Conservation (phyloP, 345 rosid species). For the Acer saccharum region DNA sequence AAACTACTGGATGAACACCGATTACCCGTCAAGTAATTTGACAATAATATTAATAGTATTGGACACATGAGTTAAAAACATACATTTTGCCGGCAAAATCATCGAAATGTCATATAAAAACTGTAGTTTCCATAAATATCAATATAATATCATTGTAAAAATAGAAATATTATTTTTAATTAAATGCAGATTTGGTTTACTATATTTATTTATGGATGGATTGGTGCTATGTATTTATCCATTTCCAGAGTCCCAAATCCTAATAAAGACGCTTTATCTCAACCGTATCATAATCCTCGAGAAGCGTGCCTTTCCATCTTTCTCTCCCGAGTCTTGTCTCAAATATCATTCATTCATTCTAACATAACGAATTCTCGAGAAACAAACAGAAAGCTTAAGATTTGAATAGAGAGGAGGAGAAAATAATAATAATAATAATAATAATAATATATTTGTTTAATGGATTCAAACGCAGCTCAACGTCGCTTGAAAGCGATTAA, state of each 20-base stretch:
- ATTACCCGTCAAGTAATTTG: too few species aligned
- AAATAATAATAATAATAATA: background rate
- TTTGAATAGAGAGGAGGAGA: background rate
- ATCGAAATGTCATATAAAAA: too few species aligned
- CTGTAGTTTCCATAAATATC: background rate
- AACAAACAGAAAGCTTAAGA: background rate
- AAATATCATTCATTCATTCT: background rate
- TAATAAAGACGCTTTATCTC: background rate
- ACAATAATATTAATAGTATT: too few species aligned
- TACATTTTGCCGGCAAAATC: background rate
- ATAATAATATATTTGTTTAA: background rate
- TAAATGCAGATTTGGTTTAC: background rate
- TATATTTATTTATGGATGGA: background rate
- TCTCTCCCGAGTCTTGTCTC: background rate
- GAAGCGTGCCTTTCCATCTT: background rate
- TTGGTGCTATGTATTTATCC: background rate
- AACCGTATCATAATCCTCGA: background rate
- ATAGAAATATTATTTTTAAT: background rate
- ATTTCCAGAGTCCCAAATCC: background rate
- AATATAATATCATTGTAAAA: background rate
- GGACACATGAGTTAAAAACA: too few species aligned
- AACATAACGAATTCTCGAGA: background rate
- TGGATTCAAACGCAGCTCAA: conserved; percentile 61
- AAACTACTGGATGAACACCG: too few species aligned
- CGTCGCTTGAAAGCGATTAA: conserved; percentile 73